These are phyloP conservation scores for Amylocarpus encephaloides DNA, from an alignment of 2,329 filamentous ascomycete genomes.

Conservation along the genomic window DNA sequence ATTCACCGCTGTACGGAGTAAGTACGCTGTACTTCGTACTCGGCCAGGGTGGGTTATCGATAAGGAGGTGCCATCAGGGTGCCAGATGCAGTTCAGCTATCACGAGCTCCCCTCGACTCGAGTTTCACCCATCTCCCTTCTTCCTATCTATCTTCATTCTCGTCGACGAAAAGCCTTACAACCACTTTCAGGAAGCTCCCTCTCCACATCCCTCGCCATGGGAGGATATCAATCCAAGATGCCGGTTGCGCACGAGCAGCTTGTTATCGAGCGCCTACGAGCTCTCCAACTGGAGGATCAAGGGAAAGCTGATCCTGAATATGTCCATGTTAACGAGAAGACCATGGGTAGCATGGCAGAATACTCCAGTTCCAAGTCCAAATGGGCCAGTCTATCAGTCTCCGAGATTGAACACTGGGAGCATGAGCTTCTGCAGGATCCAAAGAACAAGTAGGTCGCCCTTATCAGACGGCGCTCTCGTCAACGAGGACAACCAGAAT, in stretches of 20 bases:
- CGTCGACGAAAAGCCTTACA: background rate
- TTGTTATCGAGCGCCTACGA: constrained; percentile 39
- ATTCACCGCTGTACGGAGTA: too few species aligned
- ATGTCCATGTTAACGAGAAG: constrained; percentile 44
- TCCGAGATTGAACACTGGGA: constrained; percentile 52
- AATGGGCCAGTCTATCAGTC: constrained; percentile 41
- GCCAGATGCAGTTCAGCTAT: background rate
- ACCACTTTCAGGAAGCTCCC: background rate
- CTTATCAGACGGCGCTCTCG: background rate
- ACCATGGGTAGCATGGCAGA: constrained; percentile 34
- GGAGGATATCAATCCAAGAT: constrained; percentile 25
- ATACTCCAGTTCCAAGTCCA: constrained; percentile 18
- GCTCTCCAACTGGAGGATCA: constrained; percentile 38
- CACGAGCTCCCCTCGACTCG: background rate
- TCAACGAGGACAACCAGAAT: background rate
- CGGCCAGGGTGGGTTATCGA: background rate
- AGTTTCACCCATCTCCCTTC: background rate
- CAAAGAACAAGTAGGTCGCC: constrained; percentile 52
- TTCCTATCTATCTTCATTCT: background rate
- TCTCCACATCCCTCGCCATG: constrained; percentile 16
- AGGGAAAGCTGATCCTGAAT: constrained; percentile 39
- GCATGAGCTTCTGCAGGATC: constrained; percentile 53
- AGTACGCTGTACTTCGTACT: too few species aligned
- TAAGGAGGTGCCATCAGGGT: background rate
- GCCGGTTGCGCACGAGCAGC: constrained; percentile 32